A percentile compares a stretch with the other conserved stretches of the same genome.
These are phyloP conservation scores for Lachnellula occidentalis DNA, from an alignment of 2,329 filamentous ascomycete genomes.

Conservation along the genomic window DNA sequence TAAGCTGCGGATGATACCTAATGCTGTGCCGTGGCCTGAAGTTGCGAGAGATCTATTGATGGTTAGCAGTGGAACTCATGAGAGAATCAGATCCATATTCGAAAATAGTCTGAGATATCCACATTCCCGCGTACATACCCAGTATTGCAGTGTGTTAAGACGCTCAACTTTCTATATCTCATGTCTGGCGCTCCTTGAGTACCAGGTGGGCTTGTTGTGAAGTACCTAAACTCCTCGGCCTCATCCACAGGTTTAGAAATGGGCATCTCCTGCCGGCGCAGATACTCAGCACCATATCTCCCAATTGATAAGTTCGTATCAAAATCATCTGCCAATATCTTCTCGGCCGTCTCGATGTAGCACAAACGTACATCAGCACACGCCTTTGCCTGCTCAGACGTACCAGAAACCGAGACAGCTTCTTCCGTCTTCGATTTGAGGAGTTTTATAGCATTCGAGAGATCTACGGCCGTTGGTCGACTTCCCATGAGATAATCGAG, in stretches of 20 bases:
- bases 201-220: constrained; percentile 33
- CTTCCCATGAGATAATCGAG: constrained; percentile 85
- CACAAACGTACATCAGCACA: constrained; percentile 53
- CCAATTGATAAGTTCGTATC: constrained; percentile 85
- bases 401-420: constrained; percentile 36
- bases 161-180: constrained; percentile 58
- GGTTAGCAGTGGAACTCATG: constrained; percentile 7
- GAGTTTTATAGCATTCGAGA: constrained; percentile 81
- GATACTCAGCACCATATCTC: constrained; percentile 75
- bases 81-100: too few species aligned
- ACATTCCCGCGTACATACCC: constrained; percentile 47
- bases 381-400: constrained; percentile 11
- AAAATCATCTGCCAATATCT: constrained; percentile 82
- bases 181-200: constrained; percentile 37
- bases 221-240: constrained; percentile 26
- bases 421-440: constrained; percentile 60
- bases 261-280: constrained; percentile 39
- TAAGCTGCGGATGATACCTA: constrained; percentile 87
- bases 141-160: constrained; percentile 97
- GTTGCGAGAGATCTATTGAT: constrained; percentile 75
- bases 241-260: constrained; percentile 17
- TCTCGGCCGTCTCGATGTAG: constrained; percentile 76
- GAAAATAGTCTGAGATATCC: too few species aligned
- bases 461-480: constrained; percentile 89
- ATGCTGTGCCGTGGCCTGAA: constrained; percentile 92